Percentiles rank a stretch among this genome's conserved stretches.
These are phyloP conservation scores for Trifolium fragiferum DNA, from an alignment of 306 rosid genomes.

Conservation along the genomic window DNA sequence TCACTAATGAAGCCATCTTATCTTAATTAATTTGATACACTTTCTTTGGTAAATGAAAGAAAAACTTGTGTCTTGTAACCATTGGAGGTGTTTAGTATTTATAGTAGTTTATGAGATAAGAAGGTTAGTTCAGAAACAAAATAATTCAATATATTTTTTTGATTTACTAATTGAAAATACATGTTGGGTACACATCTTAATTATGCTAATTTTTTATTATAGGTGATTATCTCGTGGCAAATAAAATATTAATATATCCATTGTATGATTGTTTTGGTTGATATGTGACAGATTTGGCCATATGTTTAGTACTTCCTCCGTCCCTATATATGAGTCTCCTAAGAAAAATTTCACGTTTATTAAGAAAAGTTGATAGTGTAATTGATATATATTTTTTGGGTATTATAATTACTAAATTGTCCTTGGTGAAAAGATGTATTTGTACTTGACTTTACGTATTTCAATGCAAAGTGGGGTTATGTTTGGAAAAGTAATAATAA, in stretches of 20 bases:
- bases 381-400: too few relatives aligned
- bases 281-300: neutral
- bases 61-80: slow-evolving; percentile 7
- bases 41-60: neutral
- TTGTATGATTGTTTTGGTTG: neutral
- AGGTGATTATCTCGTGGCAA: slow-evolving; percentile 9
- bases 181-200: neutral
- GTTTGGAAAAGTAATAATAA: too few relatives aligned
- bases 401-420: too few relatives aligned
- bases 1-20: neutral
- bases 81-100: slow-evolving; percentile 5
- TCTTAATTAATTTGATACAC: neutral
- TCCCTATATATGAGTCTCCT: too few relatives aligned
- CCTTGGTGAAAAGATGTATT: too few relatives aligned
- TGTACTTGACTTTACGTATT: too few relatives aligned
- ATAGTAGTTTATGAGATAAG: neutral
- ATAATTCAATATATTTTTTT: neutral
- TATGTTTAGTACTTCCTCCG: too few relatives aligned
- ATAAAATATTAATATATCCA: slow-evolving; percentile 5
- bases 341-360: too few relatives aligned
- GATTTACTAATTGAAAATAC: neutral
- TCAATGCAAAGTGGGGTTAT: too few relatives aligned
- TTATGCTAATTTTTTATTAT: neutral
- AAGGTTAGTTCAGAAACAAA: neutral
- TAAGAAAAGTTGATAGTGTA: too few relatives aligned